Evolutionary conservation across 805 yeast genomes (phyloP), one percentile per base, ranked within the genome.

Genomic region (Saturnispora zaruensis): DNA sequence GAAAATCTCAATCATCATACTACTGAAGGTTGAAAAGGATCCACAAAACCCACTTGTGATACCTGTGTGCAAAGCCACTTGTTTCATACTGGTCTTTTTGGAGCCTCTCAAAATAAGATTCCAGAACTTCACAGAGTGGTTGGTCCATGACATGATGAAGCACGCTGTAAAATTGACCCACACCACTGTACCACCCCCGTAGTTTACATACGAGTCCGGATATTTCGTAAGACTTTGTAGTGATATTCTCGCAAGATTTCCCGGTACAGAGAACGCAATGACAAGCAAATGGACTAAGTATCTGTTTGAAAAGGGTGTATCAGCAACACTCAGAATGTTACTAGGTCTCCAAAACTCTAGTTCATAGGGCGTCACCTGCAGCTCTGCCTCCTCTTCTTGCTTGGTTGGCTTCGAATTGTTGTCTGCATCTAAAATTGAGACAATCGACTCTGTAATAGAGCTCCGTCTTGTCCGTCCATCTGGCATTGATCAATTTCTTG

Each of bases 1-100:
- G 56, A 82, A 81, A 2, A 76, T 62, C 53, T 82, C 87, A 5
- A 78, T 58, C 2, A 84, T 68, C 51, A 82, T 66, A 0, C 88
- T 69, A 2, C 95, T 82, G 57, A 86, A 87, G 1, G 96, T 84
- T 1, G 96, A 84, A 38, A 83, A 69, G 0, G 88, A 73, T 0
- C 97, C 97, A 65, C 96, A 87, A 59, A 79, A 81, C 0, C 96
- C 97, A 0, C 89, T 79, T 0, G 90, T 78, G 6, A 86, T 54
- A 0, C 86, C 88, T 2, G 71, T 67, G 54, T 77, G 79, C 0
- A 84, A 53, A 0, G 79, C 75, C 8, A 77, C 57, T 3, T 71
- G 58, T 6, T 70, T 76, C 54, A 74, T 77, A 23, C 51, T 56
- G 1, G 45, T 44, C 21, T 53, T 58, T 0, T 34, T 30, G 3